phyloP scores from a whole-genome alignment of 139 green algal genomes.

The Nannochloris sp. region DNA sequence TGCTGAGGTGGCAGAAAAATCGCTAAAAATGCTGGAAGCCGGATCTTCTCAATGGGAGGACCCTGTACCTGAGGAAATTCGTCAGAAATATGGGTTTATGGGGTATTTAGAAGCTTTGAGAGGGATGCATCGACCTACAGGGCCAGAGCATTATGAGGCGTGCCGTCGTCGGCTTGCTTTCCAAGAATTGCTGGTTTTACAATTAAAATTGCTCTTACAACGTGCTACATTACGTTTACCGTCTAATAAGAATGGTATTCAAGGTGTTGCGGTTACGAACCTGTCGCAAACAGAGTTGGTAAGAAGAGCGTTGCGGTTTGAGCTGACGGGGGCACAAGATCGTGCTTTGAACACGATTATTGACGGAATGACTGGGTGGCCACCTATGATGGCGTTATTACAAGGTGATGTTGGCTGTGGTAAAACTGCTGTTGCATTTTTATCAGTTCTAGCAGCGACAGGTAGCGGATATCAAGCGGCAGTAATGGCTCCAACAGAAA shows the following conservation, averaged over 20 bases:
- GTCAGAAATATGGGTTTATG: conserved; percentile 6
- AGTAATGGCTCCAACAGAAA: conserved; percentile 89
- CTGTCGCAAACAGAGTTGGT: conserved; percentile 22
- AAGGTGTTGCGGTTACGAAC: conserved; percentile 4
- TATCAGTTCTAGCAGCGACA: conserved; percentile 63
- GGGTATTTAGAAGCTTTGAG: conserved; percentile 31
- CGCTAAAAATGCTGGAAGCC: background rate
- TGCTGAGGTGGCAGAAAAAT: background rate
- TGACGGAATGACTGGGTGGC: conserved; percentile 22
- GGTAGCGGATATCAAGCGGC: conserved; percentile 66
- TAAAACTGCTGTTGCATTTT: conserved; percentile 87
- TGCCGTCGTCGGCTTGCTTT: conserved; percentile 60
- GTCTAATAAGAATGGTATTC: background rate
- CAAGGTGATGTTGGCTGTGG: conserved; percentile 93
- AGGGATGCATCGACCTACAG: conserved; percentile 43
- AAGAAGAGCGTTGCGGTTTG: conserved; percentile 26
- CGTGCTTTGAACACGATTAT: conserved; percentile 29
- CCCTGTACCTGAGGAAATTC: conserved; percentile 24
- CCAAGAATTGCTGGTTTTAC: conserved; percentile 78
- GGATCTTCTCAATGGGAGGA: background rate
- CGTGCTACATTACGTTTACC: conserved; percentile 7
- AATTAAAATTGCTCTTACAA: conserved; percentile 61
- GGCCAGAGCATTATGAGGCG: conserved; percentile 13
- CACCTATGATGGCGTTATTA: conserved; percentile 77
- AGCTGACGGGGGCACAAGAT: conserved; percentile 46